Evolutionary conservation across 306 rosid species (phyloP).

Genomic region (Corylus heterophylla): DNA sequence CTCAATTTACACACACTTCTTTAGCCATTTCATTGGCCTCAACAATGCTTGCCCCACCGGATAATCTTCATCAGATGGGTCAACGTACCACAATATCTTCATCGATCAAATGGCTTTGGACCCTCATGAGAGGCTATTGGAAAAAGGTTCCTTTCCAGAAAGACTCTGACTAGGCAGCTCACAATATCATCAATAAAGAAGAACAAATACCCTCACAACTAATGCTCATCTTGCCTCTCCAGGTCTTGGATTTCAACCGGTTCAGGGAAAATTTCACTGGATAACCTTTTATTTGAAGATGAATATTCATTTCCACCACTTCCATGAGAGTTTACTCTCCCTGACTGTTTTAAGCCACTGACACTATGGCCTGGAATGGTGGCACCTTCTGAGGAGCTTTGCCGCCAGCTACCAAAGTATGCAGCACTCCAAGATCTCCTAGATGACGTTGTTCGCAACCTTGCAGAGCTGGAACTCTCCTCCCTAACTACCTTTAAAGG

Average conservation of each 20-base stretch:
- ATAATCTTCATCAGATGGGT: neutral
- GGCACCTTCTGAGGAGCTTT: conserved; percentile 74
- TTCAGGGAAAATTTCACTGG: conserved; percentile 92
- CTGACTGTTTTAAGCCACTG: conserved; percentile 58
- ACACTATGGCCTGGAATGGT: conserved; percentile 31
- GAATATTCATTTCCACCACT: conserved; percentile 74
- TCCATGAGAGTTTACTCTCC: conserved; percentile 66
- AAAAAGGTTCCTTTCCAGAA: neutral
- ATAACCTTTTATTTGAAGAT: conserved; percentile 72
- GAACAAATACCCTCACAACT: conserved; percentile 21
- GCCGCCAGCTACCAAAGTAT: conserved; percentile 87
- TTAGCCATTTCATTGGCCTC: neutral
- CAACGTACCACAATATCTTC: neutral
- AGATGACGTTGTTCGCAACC: conserved; percentile 78
- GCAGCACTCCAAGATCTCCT: conserved; percentile 82
- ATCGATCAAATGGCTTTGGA: neutral
- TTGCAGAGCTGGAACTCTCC: conserved; percentile 73
- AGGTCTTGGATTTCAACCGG: conserved; percentile 64
- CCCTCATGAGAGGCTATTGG: neutral
- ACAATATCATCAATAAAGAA: neutral
- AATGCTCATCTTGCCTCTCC: conserved; percentile 51
- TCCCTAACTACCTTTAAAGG: conserved; percentile 87
- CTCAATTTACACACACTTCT: conserved; percentile 1
- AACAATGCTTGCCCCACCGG: neutral
- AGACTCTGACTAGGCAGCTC: conserved; percentile 8